These are phyloP conservation scores for Saururus chinensis DNA, from an alignment of 164 flowering plant species.

Conservation along the genomic window DNA sequence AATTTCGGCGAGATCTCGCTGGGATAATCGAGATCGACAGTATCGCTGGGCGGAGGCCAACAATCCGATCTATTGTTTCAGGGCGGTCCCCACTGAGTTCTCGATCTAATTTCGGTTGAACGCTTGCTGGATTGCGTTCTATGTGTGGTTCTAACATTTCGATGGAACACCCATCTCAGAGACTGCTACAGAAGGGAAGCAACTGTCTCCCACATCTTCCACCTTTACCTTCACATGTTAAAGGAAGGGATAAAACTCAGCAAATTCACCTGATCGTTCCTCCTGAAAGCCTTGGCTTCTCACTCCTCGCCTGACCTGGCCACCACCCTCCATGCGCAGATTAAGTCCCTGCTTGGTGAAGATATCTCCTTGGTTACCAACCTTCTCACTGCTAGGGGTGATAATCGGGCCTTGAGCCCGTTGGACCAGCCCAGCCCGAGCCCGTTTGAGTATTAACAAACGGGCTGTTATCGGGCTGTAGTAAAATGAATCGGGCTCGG, in stretches of 20 bases:
- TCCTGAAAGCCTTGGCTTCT: conserved; percentile 47
- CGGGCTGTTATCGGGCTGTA: no score
- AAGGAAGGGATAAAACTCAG: conserved; percentile 37
- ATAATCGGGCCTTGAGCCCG: no score
- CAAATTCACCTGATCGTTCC: conserved; percentile 55
- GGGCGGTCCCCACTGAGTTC: no score
- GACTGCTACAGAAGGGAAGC: conserved; percentile 1
- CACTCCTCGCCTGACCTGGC: conserved; percentile 26
- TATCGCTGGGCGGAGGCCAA: no score
- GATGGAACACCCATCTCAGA: conserved; percentile 4
- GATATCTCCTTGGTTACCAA: conserved; percentile 2
- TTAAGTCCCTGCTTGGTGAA: conserved; percentile 19
- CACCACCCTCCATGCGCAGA: conserved; percentile 38
- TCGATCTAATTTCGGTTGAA: no score
- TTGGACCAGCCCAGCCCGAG: no score
- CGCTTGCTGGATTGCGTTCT: not conserved
- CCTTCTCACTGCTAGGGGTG: not conserved
- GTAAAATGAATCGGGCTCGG: no score
- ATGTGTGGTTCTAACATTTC: not conserved
- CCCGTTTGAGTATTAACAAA: no score
- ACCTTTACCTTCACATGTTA: conserved; percentile 40
- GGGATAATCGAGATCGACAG: no score
- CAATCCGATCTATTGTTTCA: no score
- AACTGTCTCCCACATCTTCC: conserved; percentile 20
- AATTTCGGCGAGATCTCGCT: no score